A percentile compares a stretch with the other conserved stretches of the same genome.
These are phyloP conservation scores for Apiospora arundinis DNA, from an alignment of 2,329 filamentous ascomycete genomes.

Conservation along the genomic window DNA sequence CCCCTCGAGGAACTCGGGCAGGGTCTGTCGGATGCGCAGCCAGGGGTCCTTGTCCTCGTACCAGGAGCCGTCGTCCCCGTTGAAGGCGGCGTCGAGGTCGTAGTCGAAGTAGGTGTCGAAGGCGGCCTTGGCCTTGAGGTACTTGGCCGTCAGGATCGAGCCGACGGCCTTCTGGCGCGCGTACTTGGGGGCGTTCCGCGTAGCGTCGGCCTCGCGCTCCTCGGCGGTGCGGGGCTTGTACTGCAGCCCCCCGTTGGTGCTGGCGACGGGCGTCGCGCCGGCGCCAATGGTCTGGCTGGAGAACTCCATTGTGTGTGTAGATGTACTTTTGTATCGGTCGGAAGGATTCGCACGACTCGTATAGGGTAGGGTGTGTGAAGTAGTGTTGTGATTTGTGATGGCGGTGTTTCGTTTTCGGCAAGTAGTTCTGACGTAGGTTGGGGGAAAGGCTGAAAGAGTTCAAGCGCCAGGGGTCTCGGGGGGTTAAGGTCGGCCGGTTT, in stretches of 20 bases:
- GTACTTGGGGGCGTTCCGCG: constrained; percentile 30
- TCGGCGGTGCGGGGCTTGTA: constrained; percentile 28
- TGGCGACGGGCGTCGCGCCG: neutral
- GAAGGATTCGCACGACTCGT: neutral
- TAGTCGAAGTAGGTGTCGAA: constrained; percentile 29
- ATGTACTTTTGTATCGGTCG: neutral
- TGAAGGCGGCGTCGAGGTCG: constrained; percentile 22
- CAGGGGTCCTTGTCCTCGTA: constrained; percentile 26
- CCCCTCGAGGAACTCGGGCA: constrained; percentile 28
- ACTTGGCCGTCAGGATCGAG: constrained; percentile 30
- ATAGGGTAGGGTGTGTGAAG: neutral
- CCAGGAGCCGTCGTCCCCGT: constrained; percentile 14
- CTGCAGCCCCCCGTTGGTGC: constrained; percentile 18
- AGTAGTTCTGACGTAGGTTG: constrained; percentile 4
- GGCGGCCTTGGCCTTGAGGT: constrained; percentile 30
- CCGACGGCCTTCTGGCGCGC: constrained; percentile 28
- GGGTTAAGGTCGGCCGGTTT: neutral
- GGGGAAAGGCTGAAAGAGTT: constrained; percentile 12
- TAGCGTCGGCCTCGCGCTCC: constrained; percentile 29
- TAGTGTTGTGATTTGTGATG: neutral
- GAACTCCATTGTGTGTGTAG: neutral
- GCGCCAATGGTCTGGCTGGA: neutral
- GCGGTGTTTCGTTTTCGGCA: neutral
- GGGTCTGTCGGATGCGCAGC: constrained; percentile 28
- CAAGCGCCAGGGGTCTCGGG: constrained; percentile 4